Evolutionary conservation across 139 green algal species (phyloP), one percentile per base, ranked within the genome.

Genomic region (Tetratostichococcus sp.): DNA sequence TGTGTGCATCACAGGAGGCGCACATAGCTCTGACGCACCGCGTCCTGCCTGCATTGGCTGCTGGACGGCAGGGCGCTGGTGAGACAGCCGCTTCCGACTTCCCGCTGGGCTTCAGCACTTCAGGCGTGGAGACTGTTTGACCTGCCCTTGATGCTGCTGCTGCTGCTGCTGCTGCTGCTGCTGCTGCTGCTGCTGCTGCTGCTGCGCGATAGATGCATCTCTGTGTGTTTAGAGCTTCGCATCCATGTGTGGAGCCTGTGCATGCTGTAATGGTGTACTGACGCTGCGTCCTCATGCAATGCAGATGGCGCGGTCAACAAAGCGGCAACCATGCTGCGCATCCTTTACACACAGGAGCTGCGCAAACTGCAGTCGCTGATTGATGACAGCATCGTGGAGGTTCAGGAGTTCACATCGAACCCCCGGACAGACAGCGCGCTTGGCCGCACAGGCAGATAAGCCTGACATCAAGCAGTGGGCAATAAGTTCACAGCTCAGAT

Each of bases 271-370:
- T 31, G 34, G 23, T 31, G 8, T 62, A 0, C 8, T 59, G 34
- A 19, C 32, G 25, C 4, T 33, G 28, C 3, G 0, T 59, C 1
- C 19, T 0, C 1, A 59, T 70, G 58, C 21, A 25, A 30, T 26
- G 69, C 82, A 84, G 86, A 92, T 65, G n/a, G 65, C 2, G 39
- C 35, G 11, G 74, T 86, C n/a, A 83, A 93, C 76, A 23, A 71
- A 28, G 80, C 84, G 11, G 83, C 83, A 0, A 86, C 72, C 6
- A 42, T 92, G n/a, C 76, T 93, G 57, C 81, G 88, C n/a, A 86
- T 92, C 77, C 80, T 90, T 17, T 90, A 86, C 72, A 83, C 89
- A 5, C 83, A 81, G 17, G 88, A 93, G 67, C 76, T 93, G 30
- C 77, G 88, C 1, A 39, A 59, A 26, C 75, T 92, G 35, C 84